Evolutionary conservation across 768 basidiomycete genomes (phyloP), one percentile per base, ranked within the genome.

Genomic region (Naganishia onofrii): DNA sequence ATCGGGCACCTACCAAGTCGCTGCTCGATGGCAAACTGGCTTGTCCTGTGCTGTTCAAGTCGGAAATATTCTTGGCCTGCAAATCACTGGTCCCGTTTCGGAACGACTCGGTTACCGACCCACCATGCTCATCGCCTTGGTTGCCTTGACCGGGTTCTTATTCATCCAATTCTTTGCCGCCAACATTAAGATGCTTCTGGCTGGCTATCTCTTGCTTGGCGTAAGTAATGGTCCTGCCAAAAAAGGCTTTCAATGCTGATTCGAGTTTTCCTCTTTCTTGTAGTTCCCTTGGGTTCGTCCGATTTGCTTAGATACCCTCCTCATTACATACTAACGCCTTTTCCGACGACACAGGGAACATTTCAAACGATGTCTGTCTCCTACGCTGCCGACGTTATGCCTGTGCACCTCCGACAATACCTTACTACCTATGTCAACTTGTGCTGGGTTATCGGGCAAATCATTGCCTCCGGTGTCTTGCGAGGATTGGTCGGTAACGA

Each of bases 301-400:
- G 2, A 8, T 15, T 42, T 42, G 9, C 42, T 8, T 15, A 2
- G 42, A 17, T 42, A 8, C 42, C 42, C n/a, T 42, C 13, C 15
- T 42, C 42, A 15, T 17, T 15, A 17, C 13, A 7, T 15, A 42
- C 42, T 42, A 42, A 42, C 42, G 42, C 42, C 15, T 42, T 42
- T 2, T 42, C 9, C 15, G 13, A 7, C 42, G 15, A 7, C 15
- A 15, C 42, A 42, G 42, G 75, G 74, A 46, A 71, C 75, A 21
- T 79, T 78, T 70, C 77, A 78, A 70, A 80, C 80, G 0, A 67
- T 81, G 12, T 78, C 78, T 0, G 76, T 74, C 10, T 72, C 80
- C 0, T 82, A 81, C 66, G 82, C 81, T 15, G 73, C 77, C 42
- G 81, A 82, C 51, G 74, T 78, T 32, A 64, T 58, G 19, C 78